Base-by-base conservation (phyloP, 306 rosid genomes). In the Medicago lupulina region DNA sequence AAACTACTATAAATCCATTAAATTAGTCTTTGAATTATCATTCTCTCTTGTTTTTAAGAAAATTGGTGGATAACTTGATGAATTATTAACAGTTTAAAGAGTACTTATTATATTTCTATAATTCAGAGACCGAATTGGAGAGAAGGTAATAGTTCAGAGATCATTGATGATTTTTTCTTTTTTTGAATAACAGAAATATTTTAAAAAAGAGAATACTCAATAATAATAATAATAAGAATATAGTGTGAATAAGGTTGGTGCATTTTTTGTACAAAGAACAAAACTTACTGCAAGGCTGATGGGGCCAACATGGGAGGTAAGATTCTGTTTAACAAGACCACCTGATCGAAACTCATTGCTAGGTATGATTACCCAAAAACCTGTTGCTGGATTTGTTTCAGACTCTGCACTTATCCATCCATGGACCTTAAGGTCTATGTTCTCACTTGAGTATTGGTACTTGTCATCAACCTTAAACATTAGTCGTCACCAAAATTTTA, bases 281-380 rank as follows among this genome's bases (percentile, higher is more conserved):
- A 55, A 11, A 79, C 97, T 86, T 47, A 94, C 98, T 0, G 97
- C 81, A 2, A 95, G 96, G 64, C 87, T 73, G 47, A 78, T 78
- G 23, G 98, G 98, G 19, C 98, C 98, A 0, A 90, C 97, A 58
- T 95, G 99, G 28, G 97, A 95, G 46, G 88, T 86, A 1, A 95
- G 92, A 75, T 84, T 71, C 21, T 95, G 97, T 76, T 95, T 95
- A 73, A 84, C 76, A 3, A 83, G 93, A 8, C 99, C 99, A 50
- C 89, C 97, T 0, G 99, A 85, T 55, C 87, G 86, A 53, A 85
- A 92, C 73, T 95, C 99, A 44, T 89, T 79, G 60, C 86, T 88
- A 1, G 99, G 88, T 40, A 91, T 75, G 40, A 95, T 90, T 5
- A 89, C 90, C 97, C 99, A 92, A n/a, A 92, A 83, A 1, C 97